Evolutionary conservation across 345 rosid species (phyloP).

Genomic region (Salix caprea): DNA sequence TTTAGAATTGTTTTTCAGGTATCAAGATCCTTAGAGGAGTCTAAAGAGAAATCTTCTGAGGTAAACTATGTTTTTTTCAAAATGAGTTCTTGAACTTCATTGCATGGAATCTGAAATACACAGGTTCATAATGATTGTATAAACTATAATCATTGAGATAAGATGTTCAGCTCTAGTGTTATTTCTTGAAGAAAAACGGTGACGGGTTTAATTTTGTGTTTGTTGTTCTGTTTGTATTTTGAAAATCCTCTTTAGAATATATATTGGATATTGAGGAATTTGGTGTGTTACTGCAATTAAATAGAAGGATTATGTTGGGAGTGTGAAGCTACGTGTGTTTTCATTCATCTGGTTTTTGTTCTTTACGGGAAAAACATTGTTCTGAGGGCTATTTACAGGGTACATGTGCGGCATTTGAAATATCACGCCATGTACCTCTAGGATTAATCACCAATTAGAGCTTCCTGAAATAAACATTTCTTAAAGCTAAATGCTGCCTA

Average conservation of each 20-base stretch:
- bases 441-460: neutral
- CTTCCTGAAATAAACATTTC: neutral
- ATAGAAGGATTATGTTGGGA: neutral
- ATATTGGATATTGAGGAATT: neutral
- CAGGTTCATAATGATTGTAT: neutral
- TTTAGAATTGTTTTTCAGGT: slow-evolving; percentile 34
- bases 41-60: slow-evolving; percentile 54
- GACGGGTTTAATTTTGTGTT: neutral
- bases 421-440: neutral
- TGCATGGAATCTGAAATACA: neutral
- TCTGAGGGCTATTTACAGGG: neutral
- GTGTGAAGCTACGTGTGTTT: neutral
- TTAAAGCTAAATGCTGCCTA: neutral
- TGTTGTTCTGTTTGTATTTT: neutral
- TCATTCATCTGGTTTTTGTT: neutral
- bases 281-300: neutral
- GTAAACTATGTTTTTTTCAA: slow-evolving; percentile 19
- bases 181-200: neutral
- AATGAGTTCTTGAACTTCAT: neutral
- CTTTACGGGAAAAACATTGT: neutral
- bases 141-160: neutral
- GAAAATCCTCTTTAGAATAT: neutral
- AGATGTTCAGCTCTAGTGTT: neutral
- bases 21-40: slow-evolving; percentile 53
- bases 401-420: neutral